Base-by-base conservation (phyloP, 345 rosid species). In the Punica granatum region DNA sequence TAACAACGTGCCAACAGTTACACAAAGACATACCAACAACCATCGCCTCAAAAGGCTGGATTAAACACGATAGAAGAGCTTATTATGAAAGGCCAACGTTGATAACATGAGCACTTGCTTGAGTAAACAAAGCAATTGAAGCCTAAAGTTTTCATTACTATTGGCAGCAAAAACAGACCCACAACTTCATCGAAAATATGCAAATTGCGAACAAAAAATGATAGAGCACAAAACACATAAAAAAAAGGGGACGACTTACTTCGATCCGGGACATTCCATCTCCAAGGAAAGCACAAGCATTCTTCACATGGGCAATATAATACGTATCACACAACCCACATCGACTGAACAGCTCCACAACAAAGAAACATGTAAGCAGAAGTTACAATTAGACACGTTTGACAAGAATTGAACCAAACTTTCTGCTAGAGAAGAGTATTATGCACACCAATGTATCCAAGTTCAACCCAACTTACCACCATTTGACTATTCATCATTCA, bases 201-300 rank as follows among this genome's bases (percentile, higher is more conserved):
- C 14, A n/a, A 64, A 64, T 32, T 21, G 6, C 8, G 49, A 51
- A 23, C 41, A 39, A 19, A n/a, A 36, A 18, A 49, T 63, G 49
- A 66, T 15, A 11, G 5, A 61, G 18, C 32, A 30, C 25, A 56
- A 53, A 28, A 13, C 34, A 56, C 13, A 13, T 13, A 8, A 59
- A 31, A 15, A 37, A 1, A 25, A 25, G 43, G 53, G 43, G 32
- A 67, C 23, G 46, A 65, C 78, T 84, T 65, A 90, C 98, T 80
- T 92, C 98, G 70, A 92, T 87, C 78, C 72, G 88, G 60, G 98
- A 87, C 97, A 92, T 92, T 69, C 97, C 97, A 78, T 88, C 97
- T 61, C 96, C 98, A 23, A 90, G 84, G 80, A 92, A 92, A 60
- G 98, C 98, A 74, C 97, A 92, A 36, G 98, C 93, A 67, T 85